These are phyloP conservation scores for Trametopsis cervina DNA, from an alignment of 768 basidiomycete genomes.

Conservation along the genomic window DNA sequence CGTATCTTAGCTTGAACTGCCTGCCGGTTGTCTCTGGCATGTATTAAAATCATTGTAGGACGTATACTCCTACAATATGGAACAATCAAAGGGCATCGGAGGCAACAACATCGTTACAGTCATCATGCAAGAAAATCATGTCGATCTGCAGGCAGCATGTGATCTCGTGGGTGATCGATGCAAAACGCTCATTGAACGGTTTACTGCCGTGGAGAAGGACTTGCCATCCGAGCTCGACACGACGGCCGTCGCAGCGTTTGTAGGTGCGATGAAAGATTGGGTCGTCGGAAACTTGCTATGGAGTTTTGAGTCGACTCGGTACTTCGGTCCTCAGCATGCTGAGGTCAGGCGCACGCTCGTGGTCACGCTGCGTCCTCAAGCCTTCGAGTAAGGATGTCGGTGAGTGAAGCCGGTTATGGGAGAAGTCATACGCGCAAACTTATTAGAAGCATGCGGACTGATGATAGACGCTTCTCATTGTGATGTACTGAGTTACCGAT, in stretches of 20 bases:
- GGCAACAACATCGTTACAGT: slow-evolving; percentile 68
- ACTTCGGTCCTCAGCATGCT: slow-evolving; percentile 52
- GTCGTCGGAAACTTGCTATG: slow-evolving; percentile 57
- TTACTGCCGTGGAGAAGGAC: slow-evolving; percentile 35
- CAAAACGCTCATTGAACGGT: slow-evolving; percentile 42
- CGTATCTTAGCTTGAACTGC: slow-evolving; percentile 17
- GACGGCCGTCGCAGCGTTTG: slow-evolving; percentile 41
- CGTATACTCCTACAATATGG: slow-evolving; percentile 68
- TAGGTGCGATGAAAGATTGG: slow-evolving; percentile 54
- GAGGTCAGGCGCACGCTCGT: slow-evolving; percentile 35
- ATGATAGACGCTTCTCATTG: no score
- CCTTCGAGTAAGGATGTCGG: not conserved
- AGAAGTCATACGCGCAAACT: no score
- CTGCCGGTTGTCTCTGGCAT: no score
- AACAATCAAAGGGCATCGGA: slow-evolving; percentile 55
- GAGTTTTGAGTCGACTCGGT: slow-evolving; percentile 64
- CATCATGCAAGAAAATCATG: slow-evolving; percentile 47
- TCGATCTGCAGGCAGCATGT: slow-evolving; percentile 52
- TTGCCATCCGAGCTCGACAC: slow-evolving; percentile 43
- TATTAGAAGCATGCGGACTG: no score
- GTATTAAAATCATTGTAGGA: slow-evolving; percentile 45
- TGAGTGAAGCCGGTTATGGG: not conserved
- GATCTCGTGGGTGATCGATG: slow-evolving; percentile 50
- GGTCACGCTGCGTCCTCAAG: slow-evolving; percentile 14
- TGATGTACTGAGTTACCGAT: no score